Conservation (phyloP, 1,284 basidiomycete genomes). For the Phlebopus sp. region DNA sequence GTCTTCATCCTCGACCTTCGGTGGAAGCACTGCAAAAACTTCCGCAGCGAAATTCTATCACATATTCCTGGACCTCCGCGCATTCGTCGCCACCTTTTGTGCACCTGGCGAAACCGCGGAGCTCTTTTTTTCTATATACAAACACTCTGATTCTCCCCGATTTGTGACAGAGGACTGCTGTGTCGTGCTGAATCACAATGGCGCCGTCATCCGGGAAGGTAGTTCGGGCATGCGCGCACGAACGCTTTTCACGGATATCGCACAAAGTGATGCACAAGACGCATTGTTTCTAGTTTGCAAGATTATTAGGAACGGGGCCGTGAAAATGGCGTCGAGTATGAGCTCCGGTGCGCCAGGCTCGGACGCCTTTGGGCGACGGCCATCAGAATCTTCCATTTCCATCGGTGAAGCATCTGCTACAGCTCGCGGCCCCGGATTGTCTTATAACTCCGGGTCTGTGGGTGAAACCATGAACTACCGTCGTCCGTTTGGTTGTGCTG, state of each 20-base stretch:
- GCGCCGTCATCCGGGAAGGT: constrained; percentile 77
- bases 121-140: constrained; percentile 92
- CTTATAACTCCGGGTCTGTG: constrained; percentile 23
- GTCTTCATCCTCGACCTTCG: constrained; percentile 23
- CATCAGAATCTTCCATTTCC: constrained; percentile 48
- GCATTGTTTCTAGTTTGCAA: constrained; percentile 87
- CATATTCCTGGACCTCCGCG: constrained; percentile 84
- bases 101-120: constrained; percentile 89
- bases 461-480: constrained; percentile 58
- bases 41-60: constrained; percentile 79
- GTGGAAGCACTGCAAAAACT: constrained; percentile 30
- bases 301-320: constrained; percentile 84
- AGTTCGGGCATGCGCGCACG: constrained; percentile 55
- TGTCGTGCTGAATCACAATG: constrained; percentile 87
- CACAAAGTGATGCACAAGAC: constrained; percentile 80
- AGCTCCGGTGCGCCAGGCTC: constrained; percentile 44
- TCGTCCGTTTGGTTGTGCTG: constrained; percentile 91
- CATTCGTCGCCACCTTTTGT: constrained; percentile 89
- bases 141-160: constrained; percentile 69
- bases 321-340: constrained; percentile 69
- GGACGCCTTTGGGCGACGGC: constrained; percentile 44
- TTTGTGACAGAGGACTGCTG: constrained; percentile 97
- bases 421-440: constrained; percentile 14
- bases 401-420: constrained; percentile 29
- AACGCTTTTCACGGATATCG: constrained; percentile 88